These are phyloP conservation scores for Magnolia sinica DNA, from an alignment of 164 flowering plant genomes.

Conservation along the genomic window DNA sequence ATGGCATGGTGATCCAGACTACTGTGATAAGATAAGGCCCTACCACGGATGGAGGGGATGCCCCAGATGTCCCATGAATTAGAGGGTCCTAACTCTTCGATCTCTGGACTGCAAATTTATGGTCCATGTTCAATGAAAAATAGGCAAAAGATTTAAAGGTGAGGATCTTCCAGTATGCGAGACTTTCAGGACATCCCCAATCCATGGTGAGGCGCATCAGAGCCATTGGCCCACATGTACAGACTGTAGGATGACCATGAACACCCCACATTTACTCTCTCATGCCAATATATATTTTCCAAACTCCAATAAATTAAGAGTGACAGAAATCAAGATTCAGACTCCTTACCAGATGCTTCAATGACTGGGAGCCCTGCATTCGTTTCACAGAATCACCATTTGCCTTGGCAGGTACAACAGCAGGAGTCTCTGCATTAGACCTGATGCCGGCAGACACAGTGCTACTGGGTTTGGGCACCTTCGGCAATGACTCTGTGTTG, in stretches of 20 bases:
- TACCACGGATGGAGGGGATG: background rate
- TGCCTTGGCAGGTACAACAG: conserved; percentile 34
- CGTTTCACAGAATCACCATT: conserved; percentile 46
- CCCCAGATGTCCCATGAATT: background rate
- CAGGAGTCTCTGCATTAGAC: conserved; percentile 43
- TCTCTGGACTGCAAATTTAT: too few species aligned
- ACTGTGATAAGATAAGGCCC: background rate
- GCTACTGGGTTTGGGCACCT: conserved; percentile 44
- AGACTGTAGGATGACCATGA: background rate
- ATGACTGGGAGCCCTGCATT: conserved; percentile 37
- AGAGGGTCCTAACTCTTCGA: background rate
- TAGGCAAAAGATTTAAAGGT: too few species aligned
- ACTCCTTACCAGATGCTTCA: conserved; percentile 68
- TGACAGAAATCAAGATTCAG: background rate
- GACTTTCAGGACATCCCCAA: too few species aligned
- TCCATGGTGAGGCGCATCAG: background rate
- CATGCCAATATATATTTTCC: background rate
- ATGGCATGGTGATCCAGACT: background rate
- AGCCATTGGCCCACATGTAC: background rate
- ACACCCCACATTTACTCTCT: background rate
- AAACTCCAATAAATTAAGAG: background rate
- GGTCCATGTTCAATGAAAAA: background rate
- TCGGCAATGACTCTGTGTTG: conserved; percentile 50
- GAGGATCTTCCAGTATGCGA: too few species aligned
- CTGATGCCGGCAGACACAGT: conserved; percentile 36